These are phyloP conservation scores for Ogataea siamensis DNA, from an alignment of 805 yeast genomes.

Conservation along the genomic window DNA sequence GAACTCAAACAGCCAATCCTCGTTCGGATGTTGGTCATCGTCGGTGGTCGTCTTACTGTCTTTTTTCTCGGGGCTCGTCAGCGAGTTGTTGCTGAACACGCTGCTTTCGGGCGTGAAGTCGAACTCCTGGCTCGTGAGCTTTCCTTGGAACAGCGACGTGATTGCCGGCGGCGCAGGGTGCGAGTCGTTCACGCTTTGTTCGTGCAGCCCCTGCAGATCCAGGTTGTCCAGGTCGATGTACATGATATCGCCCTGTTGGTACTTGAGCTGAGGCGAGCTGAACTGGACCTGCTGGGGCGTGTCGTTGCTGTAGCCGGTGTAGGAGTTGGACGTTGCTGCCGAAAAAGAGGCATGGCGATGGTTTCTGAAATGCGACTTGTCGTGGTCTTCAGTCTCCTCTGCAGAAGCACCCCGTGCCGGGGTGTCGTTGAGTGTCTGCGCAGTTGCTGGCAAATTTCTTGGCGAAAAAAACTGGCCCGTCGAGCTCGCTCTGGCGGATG, in stretches of 20 bases:
- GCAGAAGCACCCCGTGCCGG: constrained; percentile 13
- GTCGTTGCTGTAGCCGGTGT: constrained; percentile 45
- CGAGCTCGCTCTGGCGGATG: too few species aligned
- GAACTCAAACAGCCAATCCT: constrained; percentile 70
- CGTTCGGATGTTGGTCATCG: constrained; percentile 19
- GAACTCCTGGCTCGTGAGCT: constrained; percentile 7
- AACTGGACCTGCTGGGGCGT: constrained; percentile 74
- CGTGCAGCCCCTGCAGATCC: constrained; percentile 26
- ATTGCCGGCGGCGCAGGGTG: constrained; percentile 11
- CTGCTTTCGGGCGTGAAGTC: constrained; percentile 16
- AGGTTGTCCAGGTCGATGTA: constrained; percentile 35
- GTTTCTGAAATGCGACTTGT: constrained; percentile 25
- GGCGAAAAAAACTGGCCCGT: constrained; percentile 19
- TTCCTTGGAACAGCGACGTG: constrained; percentile 12
- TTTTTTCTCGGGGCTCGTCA: constrained; percentile 7
- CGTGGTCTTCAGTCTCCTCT: constrained; percentile 1
- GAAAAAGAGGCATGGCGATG: constrained; percentile 59
- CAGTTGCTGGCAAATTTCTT: constrained; percentile 13
- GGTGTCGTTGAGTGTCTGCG: constrained; percentile 7
- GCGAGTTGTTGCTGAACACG: constrained; percentile 11
- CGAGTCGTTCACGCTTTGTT: constrained; percentile 12
- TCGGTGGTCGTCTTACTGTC: constrained; percentile 11
- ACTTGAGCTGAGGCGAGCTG: constrained; percentile 67
- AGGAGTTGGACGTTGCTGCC: constrained; percentile 60
- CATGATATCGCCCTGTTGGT: constrained; percentile 32